Conservation (phyloP, 2,329 filamentous ascomycete species). For the Trichoderma lentiforme region DNA sequence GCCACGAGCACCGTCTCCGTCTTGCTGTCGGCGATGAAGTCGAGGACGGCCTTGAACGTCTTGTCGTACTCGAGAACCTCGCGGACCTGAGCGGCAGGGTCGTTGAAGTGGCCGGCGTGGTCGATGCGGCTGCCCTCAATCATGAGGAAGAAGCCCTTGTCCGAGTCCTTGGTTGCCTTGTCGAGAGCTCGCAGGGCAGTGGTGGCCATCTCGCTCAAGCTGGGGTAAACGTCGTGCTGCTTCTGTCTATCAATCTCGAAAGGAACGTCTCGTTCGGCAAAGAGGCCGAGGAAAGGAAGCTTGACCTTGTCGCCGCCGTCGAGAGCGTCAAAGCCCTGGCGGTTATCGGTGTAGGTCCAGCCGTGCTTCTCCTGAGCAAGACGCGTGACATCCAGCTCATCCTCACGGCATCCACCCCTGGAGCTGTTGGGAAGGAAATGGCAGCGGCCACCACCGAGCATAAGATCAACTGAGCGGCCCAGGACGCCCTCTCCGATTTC, state of each 20-base stretch:
- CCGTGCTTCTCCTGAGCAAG: conserved; percentile 71
- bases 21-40: conserved; percentile 74
- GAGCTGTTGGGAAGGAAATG: conserved; percentile 86
- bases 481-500: conserved; percentile 85
- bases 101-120: conserved; percentile 84
- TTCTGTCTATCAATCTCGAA: conserved; percentile 88
- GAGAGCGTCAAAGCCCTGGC: conserved; percentile 72
- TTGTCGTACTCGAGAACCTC: conserved; percentile 95
- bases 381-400: conserved; percentile 71
- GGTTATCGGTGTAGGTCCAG: conserved; percentile 73
- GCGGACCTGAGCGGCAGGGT: conserved; percentile 78
- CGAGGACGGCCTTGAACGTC: conserved; percentile 75
- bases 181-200: conserved; percentile 77
- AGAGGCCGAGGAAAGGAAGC: conserved; percentile 83
- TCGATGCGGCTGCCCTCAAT: conserved; percentile 96
- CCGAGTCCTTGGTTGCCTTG: conserved; percentile 74
- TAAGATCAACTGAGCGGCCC: conserved; percentile 83
- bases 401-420: conserved; percentile 74
- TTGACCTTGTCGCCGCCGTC: conserved; percentile 63
- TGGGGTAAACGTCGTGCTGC: conserved; percentile 77
- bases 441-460: conserved; percentile 89
- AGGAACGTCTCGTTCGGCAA: conserved; percentile 78
- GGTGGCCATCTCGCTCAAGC: conserved; percentile 84
- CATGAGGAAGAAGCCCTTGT: conserved; percentile 97
- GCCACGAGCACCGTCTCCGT: conserved; percentile 77